These are phyloP conservation scores for Nicotiana tabacum DNA, from an alignment of 257 asterid species.

Conservation along the genomic window DNA sequence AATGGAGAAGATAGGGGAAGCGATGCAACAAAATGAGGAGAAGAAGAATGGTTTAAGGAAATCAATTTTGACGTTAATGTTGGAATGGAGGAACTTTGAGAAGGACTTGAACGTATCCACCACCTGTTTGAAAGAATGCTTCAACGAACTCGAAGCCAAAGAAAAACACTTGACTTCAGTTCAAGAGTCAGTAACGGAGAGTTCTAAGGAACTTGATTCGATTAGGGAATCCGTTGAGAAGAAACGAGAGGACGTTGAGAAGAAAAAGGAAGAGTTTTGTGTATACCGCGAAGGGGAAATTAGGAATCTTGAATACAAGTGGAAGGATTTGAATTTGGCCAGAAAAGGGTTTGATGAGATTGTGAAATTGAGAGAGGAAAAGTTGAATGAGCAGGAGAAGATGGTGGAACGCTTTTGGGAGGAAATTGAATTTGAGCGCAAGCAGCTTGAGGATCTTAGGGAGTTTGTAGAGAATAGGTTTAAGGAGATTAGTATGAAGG, in stretches of 20 bases:
- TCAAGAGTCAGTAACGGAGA: neutral
- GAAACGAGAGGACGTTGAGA: neutral
- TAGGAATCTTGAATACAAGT: neutral
- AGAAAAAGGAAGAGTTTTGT: neutral
- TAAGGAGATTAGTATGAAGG: neutral
- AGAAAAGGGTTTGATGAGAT: neutral
- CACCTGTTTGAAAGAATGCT: too few species aligned
- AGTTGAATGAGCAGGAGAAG: conserved; percentile 13
- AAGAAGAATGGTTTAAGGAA: too few species aligned
- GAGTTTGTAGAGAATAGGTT: neutral
- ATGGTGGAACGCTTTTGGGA: neutral
- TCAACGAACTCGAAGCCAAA: too few species aligned
- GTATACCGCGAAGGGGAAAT: neutral
- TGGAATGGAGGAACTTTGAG: too few species aligned
- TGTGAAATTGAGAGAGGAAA: conserved; percentile 6
- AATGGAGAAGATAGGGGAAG: too few species aligned
- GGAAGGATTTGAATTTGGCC: neutral
- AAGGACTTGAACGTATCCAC: too few species aligned
- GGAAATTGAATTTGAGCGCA: neutral
- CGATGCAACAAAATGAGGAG: too few species aligned
- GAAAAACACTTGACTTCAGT: too few species aligned
- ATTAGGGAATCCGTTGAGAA: neutral
- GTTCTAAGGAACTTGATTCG: neutral
- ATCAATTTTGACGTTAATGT: too few species aligned
- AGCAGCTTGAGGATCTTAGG: neutral